phyloP scores from a whole-genome alignment of 2,329 filamentous ascomycete species.

The Myriosclerotinia duriaeana region DNA sequence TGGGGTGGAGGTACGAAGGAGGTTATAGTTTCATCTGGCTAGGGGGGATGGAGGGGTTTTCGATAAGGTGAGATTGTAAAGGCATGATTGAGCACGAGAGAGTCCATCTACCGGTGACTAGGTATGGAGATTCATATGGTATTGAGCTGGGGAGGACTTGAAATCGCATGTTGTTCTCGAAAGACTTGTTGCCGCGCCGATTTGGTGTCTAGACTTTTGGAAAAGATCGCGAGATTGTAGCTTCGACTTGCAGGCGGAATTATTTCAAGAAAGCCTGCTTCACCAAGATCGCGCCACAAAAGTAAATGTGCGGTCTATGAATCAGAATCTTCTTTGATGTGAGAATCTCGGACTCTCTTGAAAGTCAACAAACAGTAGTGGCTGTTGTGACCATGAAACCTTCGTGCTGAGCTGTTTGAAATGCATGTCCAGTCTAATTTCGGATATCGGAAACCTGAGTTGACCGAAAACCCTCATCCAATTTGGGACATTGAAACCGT shows the following conservation, averaged over 20 bases:
- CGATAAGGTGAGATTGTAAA: slow-evolving; percentile 20
- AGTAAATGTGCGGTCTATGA: background rate
- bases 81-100: slow-evolving; percentile 6
- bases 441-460: slow-evolving; percentile 9
- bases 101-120: background rate
- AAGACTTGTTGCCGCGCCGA: slow-evolving; percentile 5
- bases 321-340: background rate
- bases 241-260: background rate
- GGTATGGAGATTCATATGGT: background rate
- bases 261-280: background rate
- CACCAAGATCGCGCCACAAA: background rate
- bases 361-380: background rate
- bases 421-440: slow-evolving; percentile 8
- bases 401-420: background rate
- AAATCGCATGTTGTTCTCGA: background rate
- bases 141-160: background rate
- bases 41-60: slow-evolving; percentile 18
- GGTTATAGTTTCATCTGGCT: slow-evolving; percentile 16
- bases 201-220: background rate
- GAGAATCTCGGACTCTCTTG: slow-evolving; percentile 1
- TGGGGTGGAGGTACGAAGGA: slow-evolving; percentile 9
- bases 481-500: slow-evolving; percentile 6
- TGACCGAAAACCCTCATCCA: slow-evolving; percentile 10
- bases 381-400: background rate
- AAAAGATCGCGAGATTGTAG: background rate